phyloP scores from a whole-genome alignment of 257 asterid species.

The Euphrasia confusa region DNA sequence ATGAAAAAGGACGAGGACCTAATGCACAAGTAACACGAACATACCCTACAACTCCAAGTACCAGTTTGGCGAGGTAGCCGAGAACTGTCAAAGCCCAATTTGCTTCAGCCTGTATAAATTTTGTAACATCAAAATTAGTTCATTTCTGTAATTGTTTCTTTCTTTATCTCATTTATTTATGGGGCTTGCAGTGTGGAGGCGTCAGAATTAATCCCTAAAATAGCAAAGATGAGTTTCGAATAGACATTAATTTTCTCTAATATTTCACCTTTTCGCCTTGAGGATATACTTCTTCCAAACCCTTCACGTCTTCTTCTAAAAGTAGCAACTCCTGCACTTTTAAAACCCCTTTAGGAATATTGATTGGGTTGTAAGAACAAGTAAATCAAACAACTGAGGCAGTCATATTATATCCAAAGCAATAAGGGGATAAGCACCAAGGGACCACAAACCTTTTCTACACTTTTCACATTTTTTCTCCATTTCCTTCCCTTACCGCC shows the following conservation, averaged over 20 bases:
- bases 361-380: constrained; percentile 20
- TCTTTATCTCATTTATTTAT: neutral
- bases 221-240: neutral
- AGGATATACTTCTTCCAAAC: constrained; percentile 98
- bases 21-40: constrained; percentile 12
- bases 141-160: constrained; percentile 14
- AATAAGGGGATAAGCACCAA: neutral
- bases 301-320: constrained; percentile 90
- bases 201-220: constrained; percentile 15
- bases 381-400: constrained; percentile 15
- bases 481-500: constrained; percentile 94
- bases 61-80: constrained; percentile 86
- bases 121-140: constrained; percentile 18
- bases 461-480: constrained; percentile 96
- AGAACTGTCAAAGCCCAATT: constrained; percentile 97
- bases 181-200: constrained; percentile 2
- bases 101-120: constrained; percentile 78
- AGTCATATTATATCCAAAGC: neutral
- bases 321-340: constrained; percentile 77
- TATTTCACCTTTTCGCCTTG: constrained; percentile 95
- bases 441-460: constrained; percentile 61
- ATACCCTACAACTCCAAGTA: constrained; percentile 91
- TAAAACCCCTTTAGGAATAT: constrained; percentile 9
- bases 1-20: neutral
- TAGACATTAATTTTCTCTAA: constrained; percentile 1